phyloP scores from a whole-genome alignment of 2,329 filamentous ascomycete genomes.

The Coleophoma eucalyptorum region DNA sequence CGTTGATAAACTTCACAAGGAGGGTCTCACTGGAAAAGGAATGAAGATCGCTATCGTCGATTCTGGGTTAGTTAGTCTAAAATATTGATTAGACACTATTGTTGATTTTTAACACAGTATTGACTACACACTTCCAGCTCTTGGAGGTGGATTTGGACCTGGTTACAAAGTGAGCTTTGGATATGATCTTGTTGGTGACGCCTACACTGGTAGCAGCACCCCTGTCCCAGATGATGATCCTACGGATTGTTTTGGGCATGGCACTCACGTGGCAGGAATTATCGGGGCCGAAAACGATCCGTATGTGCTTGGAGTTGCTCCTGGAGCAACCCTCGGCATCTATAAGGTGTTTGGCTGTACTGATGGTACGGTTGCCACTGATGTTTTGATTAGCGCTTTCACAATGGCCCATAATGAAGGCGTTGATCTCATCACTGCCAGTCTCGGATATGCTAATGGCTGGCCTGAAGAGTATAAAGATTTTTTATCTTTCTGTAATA shows the following conservation, averaged over 20 bases:
- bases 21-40: conserved; percentile 37
- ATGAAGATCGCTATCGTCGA: conserved; percentile 32
- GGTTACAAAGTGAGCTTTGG: conserved; percentile 2
- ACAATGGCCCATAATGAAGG: conserved; percentile 5
- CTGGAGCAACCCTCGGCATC: conserved; percentile 1
- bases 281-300: conserved; percentile 17
- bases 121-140: conserved; percentile 4
- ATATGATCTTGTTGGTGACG: conserved; percentile 31
- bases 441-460: conserved; percentile 1
- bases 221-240: conserved; percentile 31
- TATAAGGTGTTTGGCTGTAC: conserved; percentile 6
- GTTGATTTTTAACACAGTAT: conserved; percentile 25
- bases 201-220: conserved; percentile 14
- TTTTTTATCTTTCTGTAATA: no score
- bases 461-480: neutral
- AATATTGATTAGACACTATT: no score
- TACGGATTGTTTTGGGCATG: conserved; percentile 23
- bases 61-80: no score
- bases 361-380: neutral
- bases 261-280: conserved; percentile 31
- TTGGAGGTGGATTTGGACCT: conserved; percentile 6
- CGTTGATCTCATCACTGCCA: conserved; percentile 6
- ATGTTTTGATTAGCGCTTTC: conserved; percentile 6
- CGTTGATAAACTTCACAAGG: conserved; percentile 33
- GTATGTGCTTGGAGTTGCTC: neutral